These are phyloP conservation scores for Arachnomyces sp. DNA, from an alignment of 2,329 filamentous ascomycete genomes.

Conservation along the genomic window DNA sequence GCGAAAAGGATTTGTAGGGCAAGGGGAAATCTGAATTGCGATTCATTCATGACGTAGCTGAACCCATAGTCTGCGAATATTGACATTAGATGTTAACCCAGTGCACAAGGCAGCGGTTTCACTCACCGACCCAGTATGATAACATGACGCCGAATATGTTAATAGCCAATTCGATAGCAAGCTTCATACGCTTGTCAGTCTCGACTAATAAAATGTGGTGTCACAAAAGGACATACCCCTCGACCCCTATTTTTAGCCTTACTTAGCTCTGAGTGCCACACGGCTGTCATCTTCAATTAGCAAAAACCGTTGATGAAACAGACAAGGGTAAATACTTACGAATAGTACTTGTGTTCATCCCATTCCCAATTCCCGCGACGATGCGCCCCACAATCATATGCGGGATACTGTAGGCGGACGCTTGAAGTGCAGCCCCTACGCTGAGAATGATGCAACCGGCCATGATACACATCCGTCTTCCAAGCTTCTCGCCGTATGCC, in stretches of 20 bases:
- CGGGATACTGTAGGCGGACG: slow-evolving; percentile 25
- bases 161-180: slow-evolving; percentile 22
- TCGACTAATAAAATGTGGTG: background rate
- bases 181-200: slow-evolving; percentile 14
- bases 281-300: slow-evolving; percentile 12
- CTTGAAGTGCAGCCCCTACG: slow-evolving; percentile 23
- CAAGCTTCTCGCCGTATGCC: slow-evolving; percentile 38
- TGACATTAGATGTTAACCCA: too few relatives aligned
- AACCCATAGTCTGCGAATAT: slow-evolving; percentile 18
- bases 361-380: slow-evolving; percentile 43
- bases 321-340: slow-evolving; percentile 24
- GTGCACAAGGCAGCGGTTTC: background rate
- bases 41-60: slow-evolving; percentile 15
- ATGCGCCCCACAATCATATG: slow-evolving; percentile 38
- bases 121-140: slow-evolving; percentile 27
- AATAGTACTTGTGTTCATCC: slow-evolving; percentile 34
- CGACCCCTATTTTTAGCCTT: slow-evolving; percentile 22
- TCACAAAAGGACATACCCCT: slow-evolving; percentile 15
- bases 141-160: slow-evolving; percentile 25
- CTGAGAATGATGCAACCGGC: slow-evolving; percentile 29
- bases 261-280: slow-evolving; percentile 24
- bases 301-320: background rate
- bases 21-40: slow-evolving; percentile 25
- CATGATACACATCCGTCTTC: slow-evolving; percentile 41
- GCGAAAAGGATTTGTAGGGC: slow-evolving; percentile 27